A percentile compares a stretch with the other conserved stretches of the same genome.
These are phyloP conservation scores for Penicillium expansum DNA, from an alignment of 2,329 filamentous ascomycete species.

Conservation along the genomic window DNA sequence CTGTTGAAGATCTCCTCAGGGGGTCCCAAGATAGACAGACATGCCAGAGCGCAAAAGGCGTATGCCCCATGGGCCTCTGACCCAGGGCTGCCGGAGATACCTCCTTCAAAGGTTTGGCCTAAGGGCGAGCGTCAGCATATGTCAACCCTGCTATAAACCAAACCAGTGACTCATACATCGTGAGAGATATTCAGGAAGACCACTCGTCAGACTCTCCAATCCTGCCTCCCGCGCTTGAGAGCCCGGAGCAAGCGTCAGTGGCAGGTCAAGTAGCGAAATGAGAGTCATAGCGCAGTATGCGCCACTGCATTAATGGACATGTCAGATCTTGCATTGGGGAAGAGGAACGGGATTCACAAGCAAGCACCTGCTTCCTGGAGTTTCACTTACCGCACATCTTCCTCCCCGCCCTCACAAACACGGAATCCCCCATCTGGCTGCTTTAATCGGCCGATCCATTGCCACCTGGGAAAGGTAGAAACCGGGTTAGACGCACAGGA, in stretches of 20 bases:
- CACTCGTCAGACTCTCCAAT: slow-evolving; percentile 64
- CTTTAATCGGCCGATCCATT: slow-evolving; percentile 83
- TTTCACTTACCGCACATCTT: slow-evolving; percentile 73
- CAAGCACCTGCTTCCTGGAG: neutral
- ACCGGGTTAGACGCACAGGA: slow-evolving; percentile 24
- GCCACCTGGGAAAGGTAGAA: slow-evolving; percentile 56
- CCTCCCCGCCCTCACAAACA: slow-evolving; percentile 81
- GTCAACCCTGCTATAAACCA: neutral
- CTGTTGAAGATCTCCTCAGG: slow-evolving; percentile 71
- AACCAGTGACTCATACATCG: slow-evolving; percentile 59
- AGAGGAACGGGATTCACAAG: slow-evolving; percentile 1
- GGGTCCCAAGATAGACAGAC: slow-evolving; percentile 78
- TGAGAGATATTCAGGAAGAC: slow-evolving; percentile 75
- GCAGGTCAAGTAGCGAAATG: slow-evolving; percentile 78
- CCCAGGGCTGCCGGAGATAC: slow-evolving; percentile 79
- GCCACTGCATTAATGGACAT: slow-evolving; percentile 55
- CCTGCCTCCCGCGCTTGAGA: slow-evolving; percentile 65
- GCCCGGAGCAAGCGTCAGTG: slow-evolving; percentile 71
- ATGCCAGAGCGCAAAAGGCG: slow-evolving; percentile 89
- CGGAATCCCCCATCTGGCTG: slow-evolving; percentile 85
- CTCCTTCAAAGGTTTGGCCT: slow-evolving; percentile 94
- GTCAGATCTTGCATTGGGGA: slow-evolving; percentile 16
- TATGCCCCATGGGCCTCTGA: slow-evolving; percentile 96
- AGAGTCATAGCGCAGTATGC: slow-evolving; percentile 89
- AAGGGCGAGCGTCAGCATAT: slow-evolving; percentile 14